These are phyloP conservation scores for Talaromyces sp. DNA, from an alignment of 2,329 filamentous ascomycete genomes.

Conservation along the genomic window DNA sequence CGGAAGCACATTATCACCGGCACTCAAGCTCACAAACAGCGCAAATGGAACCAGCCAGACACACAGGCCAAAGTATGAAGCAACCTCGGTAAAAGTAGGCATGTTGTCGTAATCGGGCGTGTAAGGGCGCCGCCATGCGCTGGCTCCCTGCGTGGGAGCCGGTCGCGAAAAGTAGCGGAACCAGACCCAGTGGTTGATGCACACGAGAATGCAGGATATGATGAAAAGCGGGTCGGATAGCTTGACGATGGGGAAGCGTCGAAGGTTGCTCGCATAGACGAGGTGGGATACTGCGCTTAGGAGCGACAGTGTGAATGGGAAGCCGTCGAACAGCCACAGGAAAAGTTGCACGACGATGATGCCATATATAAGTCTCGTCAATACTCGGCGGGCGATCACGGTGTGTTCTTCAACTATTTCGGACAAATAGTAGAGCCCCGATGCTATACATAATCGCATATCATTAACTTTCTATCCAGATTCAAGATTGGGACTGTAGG, in stretches of 20 bases:
- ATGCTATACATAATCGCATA: conserved; percentile 52
- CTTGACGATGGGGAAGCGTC: conserved; percentile 70
- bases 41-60: conserved; percentile 97
- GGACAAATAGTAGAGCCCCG: conserved; percentile 96
- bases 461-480: neutral
- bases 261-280: conserved; percentile 83
- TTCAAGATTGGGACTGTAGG: neutral
- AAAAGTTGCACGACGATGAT: conserved; percentile 70
- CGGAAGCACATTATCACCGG: conserved; percentile 89
- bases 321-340: conserved; percentile 75
- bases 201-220: conserved; percentile 74
- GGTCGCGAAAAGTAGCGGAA: conserved; percentile 84
- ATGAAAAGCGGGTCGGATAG: conserved; percentile 83
- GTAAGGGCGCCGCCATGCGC: conserved; percentile 33
- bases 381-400: conserved; percentile 80
- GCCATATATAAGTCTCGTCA: conserved; percentile 77
- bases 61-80: conserved; percentile 91
- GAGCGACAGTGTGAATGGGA: conserved; percentile 68
- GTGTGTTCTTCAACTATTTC: conserved; percentile 98
- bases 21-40: conserved; percentile 88
- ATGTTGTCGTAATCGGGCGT: conserved; percentile 44
- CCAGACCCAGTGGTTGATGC: conserved; percentile 91
- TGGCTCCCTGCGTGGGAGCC: conserved; percentile 29
- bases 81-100: conserved; percentile 88
- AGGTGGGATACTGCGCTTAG: conserved; percentile 76